phyloP scores from a whole-genome alignment of 805 yeast species.

The Maudiozyma turicensis region DNA sequence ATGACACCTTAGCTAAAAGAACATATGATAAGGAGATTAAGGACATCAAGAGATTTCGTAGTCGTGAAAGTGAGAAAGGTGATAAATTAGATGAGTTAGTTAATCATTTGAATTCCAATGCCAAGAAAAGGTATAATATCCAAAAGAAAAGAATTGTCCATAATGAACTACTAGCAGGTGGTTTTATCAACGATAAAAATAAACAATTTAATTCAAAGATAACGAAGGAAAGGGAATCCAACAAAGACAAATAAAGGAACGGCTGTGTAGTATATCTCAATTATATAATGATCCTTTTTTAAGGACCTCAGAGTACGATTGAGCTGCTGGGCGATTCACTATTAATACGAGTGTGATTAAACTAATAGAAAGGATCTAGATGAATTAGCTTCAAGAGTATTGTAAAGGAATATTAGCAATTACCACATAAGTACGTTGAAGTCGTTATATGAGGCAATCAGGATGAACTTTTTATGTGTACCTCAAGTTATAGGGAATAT shows the following conservation, averaged over 20 bases:
- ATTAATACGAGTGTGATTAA: too few species aligned
- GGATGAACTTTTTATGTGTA: too few species aligned
- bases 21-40: constrained; percentile 25
- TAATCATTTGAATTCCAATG: constrained; percentile 11
- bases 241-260: neutral
- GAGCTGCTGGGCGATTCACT: too few species aligned
- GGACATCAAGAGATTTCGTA: constrained; percentile 5
- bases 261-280: too few species aligned
- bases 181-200: constrained; percentile 25
- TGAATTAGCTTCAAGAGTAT: too few species aligned
- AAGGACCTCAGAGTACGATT: too few species aligned
- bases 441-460: too few species aligned
- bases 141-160: constrained; percentile 6
- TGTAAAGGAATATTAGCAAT: too few species aligned
- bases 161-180: constrained; percentile 6
- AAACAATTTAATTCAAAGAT: constrained; percentile 25
- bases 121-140: constrained; percentile 15
- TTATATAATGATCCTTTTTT: too few species aligned
- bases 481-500: too few species aligned
- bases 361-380: too few species aligned
- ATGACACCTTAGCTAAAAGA: constrained; percentile 16
- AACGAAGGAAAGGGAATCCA: constrained; percentile 4
- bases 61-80: constrained; percentile 10
- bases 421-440: too few species aligned
- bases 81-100: constrained; percentile 13